These are phyloP conservation scores for Daldinia sp. DNA, from an alignment of 2,329 filamentous ascomycete genomes.

Conservation along the genomic window DNA sequence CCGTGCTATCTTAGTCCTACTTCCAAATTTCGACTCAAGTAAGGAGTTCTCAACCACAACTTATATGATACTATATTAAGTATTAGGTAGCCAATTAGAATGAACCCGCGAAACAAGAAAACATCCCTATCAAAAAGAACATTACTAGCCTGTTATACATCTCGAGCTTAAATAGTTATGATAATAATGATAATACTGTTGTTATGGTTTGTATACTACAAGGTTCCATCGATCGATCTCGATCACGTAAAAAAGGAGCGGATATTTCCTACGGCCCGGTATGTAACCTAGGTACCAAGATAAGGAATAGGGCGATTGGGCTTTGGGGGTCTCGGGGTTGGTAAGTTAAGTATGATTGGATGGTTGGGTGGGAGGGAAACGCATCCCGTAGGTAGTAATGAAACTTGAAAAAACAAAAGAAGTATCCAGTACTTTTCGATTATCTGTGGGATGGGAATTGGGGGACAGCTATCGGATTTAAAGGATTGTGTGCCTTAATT, in stretches of 20 bases:
- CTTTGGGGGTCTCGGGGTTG: constrained; percentile 7
- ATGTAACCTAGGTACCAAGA: constrained; percentile 35
- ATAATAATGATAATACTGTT: neutral
- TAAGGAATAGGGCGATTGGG: neutral
- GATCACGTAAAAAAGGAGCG: constrained; percentile 25
- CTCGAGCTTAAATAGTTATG: neutral
- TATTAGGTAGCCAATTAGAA: too few relatives aligned
- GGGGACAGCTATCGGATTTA: constrained; percentile 27
- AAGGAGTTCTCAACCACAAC: neutral
- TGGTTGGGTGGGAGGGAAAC: neutral
- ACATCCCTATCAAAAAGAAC: neutral
- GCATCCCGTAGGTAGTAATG: constrained; percentile 1
- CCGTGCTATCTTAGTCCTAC: neutral
- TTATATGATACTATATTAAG: too few relatives aligned
- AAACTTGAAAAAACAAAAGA: constrained; percentile 9
- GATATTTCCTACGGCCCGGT: constrained; percentile 20
- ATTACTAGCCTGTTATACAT: neutral
- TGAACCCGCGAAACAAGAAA: neutral
- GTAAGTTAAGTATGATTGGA: constrained; percentile 22
- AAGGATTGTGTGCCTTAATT: constrained; percentile 20
- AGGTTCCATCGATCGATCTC: constrained; percentile 37
- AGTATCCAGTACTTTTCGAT: constrained; percentile 6
- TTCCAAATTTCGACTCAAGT: neutral
- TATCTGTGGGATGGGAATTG: constrained; percentile 13
- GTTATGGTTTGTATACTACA: constrained; percentile 16